phyloP scores from a whole-genome alignment of 176 grass and related monocot species.

The Elymus sibiricus region DNA sequence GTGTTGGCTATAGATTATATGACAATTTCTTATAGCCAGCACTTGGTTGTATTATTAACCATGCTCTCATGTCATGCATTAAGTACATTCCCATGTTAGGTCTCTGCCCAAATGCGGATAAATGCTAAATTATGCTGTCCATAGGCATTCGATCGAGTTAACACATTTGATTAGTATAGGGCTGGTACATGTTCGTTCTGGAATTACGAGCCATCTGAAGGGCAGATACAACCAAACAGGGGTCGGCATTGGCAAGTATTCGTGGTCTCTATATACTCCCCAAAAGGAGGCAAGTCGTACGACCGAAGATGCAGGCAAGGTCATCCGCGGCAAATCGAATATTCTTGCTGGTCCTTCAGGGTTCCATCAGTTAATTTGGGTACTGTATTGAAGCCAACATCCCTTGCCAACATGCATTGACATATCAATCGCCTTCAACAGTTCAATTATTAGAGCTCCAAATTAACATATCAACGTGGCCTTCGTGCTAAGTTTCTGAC shows the following conservation, averaged over 20 bases:
- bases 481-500: not conserved
- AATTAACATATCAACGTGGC: not conserved
- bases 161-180: not conserved
- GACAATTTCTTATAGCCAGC: too few species aligned
- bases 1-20: too few species aligned
- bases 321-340: constrained; percentile 26
- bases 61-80: not conserved
- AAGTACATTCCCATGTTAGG: not conserved
- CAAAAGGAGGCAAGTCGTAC: not conserved
- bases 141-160: not conserved
- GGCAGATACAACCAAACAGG: not conserved
- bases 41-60: too few species aligned
- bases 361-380: not conserved
- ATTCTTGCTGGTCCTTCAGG: not conserved
- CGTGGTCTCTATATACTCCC: constrained; percentile 6
- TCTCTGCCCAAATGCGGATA: not conserved
- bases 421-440: not conserved
- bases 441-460: not conserved
- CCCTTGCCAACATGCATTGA: not conserved
- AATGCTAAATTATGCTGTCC: not conserved
- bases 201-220: constrained; percentile 11
- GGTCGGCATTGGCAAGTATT: not conserved
- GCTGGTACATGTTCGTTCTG: not conserved
- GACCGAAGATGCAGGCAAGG: not conserved
- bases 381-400: not conserved